Evolutionary conservation across 225 moss, liverwort and hornwort species (phyloP).

Genomic region (Pseudisothecium myosuroides): DNA sequence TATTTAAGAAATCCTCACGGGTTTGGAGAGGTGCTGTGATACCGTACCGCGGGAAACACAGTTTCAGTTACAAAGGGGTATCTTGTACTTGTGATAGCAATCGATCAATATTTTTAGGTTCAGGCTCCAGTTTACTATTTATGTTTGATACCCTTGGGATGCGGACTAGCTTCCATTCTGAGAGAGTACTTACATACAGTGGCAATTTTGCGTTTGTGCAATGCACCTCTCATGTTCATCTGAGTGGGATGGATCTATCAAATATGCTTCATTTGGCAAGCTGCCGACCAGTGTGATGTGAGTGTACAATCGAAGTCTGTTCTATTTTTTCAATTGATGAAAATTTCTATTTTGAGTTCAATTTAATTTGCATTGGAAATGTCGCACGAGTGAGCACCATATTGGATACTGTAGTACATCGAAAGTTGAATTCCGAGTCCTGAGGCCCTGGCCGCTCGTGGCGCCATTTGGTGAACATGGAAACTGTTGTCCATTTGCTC

Average conservation of each 20-base stretch:
- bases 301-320: not conserved
- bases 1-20: not conserved
- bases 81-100: not conserved
- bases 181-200: not conserved
- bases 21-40: not conserved
- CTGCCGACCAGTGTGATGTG: not conserved
- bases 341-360: not conserved
- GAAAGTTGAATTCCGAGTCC: not conserved
- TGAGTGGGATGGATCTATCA: not conserved
- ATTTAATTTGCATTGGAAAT: not conserved
- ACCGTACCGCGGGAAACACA: not conserved
- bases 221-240: not conserved
- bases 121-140: not conserved
- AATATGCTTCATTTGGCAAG: not conserved
- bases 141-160: not conserved
- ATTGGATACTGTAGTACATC: not conserved
- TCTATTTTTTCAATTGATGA: not conserved
- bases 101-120: not conserved
- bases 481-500: not conserved
- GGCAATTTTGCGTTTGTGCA: too few relatives aligned
- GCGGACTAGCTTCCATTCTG: not conserved
- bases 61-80: not conserved
- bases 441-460: not conserved
- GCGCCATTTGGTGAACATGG: not conserved
- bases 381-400: not conserved